These are phyloP conservation scores for Penicillium lagena DNA, from an alignment of 495 filamentous ascomycete genomes.

Conservation along the genomic window DNA sequence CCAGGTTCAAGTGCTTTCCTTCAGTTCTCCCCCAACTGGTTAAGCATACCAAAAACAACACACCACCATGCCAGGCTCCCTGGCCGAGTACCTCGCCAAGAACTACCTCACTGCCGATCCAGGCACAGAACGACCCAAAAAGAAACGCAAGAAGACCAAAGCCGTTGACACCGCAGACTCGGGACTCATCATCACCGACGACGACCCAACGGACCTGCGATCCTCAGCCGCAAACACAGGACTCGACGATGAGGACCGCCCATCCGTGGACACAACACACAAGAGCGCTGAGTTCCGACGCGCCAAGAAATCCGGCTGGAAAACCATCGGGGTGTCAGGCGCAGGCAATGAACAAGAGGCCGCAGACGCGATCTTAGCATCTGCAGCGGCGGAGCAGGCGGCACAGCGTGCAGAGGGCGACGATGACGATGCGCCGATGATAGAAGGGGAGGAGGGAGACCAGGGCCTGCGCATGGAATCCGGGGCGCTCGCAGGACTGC, in stretches of 20 bases:
- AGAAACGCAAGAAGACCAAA: conserved; percentile 85
- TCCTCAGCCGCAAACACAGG: conserved; percentile 23
- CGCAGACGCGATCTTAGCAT: conserved; percentile 79
- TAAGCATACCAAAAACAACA: not conserved
- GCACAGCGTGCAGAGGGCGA: conserved; percentile 29
- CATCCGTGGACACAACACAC: conserved; percentile 41
- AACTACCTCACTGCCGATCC: conserved; percentile 85
- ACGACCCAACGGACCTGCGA: conserved; percentile 74
- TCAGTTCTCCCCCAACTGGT: not conserved
- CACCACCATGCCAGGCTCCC: conserved; percentile 33
- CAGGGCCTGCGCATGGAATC: conserved; percentile 60
- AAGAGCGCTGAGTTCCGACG: conserved; percentile 65
- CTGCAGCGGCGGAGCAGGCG: conserved; percentile 58
- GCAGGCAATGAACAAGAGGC: conserved; percentile 51
- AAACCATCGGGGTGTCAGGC: conserved; percentile 48
- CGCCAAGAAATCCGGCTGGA: conserved; percentile 74
- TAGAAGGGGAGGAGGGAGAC: conserved; percentile 22
- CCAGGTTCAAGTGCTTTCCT: not conserved
- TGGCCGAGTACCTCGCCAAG: conserved; percentile 86
- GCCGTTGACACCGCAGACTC: conserved; percentile 39
- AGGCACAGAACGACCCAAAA: conserved; percentile 50
- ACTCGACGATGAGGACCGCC: conserved; percentile 39
- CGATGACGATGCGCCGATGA: conserved; percentile 39
- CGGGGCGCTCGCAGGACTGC: conserved; percentile 79
- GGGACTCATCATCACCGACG: conserved; percentile 85